Evolutionary conservation across 2,329 filamentous ascomycete genomes (phyloP).

Genomic region (Cladorrhinum sp.): DNA sequence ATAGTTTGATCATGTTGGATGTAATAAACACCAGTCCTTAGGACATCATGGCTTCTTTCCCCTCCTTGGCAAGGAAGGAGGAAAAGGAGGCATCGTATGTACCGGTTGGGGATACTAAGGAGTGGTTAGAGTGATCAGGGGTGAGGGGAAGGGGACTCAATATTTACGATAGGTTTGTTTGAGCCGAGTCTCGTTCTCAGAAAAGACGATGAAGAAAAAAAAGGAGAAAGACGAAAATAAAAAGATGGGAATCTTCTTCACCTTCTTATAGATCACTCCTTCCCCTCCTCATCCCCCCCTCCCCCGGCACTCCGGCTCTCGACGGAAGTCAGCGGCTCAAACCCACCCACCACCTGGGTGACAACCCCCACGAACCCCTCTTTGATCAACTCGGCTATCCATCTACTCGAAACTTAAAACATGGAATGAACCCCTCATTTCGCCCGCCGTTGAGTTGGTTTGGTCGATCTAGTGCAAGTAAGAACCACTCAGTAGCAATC

Average conservation of each 20-base stretch:
- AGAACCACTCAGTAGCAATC: background rate
- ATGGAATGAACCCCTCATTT: background rate
- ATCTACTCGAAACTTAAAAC: background rate
- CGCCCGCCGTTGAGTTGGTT: too few relatives aligned
- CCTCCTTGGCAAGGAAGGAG: background rate
- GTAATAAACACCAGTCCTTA: background rate
- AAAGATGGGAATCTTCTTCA: background rate
- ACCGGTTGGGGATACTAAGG: background rate
- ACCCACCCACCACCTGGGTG: background rate
- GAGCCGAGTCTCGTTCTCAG: background rate
- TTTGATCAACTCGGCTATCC: background rate
- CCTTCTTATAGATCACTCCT: background rate
- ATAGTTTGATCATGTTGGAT: slow-evolving; percentile 8
- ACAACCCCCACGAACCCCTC: background rate
- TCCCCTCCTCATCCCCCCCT: background rate
- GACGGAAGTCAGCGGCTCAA: background rate
- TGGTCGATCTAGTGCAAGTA: too few relatives aligned
- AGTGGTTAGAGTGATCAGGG: background rate
- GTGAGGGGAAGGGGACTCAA: background rate
- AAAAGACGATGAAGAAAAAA: background rate
- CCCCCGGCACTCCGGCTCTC: background rate
- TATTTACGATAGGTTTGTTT: slow-evolving; percentile 8
- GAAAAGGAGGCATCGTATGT: slow-evolving; percentile 2
- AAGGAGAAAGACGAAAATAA: background rate
- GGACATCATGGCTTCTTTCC: slow-evolving; percentile 3